Conservation (phyloP, 345 rosid genomes). For the Gynandropsis gynandra region DNA sequence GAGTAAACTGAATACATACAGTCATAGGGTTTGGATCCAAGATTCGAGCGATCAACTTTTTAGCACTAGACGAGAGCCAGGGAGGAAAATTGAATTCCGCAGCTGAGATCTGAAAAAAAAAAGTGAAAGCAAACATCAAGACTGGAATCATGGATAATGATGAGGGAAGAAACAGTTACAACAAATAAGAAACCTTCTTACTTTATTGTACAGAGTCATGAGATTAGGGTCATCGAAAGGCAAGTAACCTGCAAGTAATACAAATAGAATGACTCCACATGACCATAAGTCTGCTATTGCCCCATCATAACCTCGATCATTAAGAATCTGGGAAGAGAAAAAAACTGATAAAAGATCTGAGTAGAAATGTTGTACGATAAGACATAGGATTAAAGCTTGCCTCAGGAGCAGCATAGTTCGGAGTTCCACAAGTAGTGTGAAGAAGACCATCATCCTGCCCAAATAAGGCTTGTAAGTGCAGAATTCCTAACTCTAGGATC, state of each 20-base stretch:
- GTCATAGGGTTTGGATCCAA: slow-evolving; percentile 89
- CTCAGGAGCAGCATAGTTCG: slow-evolving; percentile 93
- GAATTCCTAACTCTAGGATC: neutral
- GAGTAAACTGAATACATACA: slow-evolving; percentile 38
- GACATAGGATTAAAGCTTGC: slow-evolving; percentile 34
- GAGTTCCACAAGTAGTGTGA: slow-evolving; percentile 62
- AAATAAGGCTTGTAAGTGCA: slow-evolving; percentile 7
- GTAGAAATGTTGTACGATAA: slow-evolving; percentile 10
- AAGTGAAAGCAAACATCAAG: slow-evolving; percentile 13
- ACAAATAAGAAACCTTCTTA: slow-evolving; percentile 43
- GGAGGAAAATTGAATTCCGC: slow-evolving; percentile 85
- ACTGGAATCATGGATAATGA: slow-evolving; percentile 14
- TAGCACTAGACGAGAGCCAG: slow-evolving; percentile 77
- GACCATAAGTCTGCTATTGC: slow-evolving; percentile 90
- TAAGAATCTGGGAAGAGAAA: slow-evolving; percentile 55
- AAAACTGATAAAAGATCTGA: slow-evolving; percentile 6
- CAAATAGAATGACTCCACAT: slow-evolving; percentile 96
- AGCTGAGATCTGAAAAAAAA: slow-evolving; percentile 63
- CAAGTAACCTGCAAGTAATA: slow-evolving; percentile 80
- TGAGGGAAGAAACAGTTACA: slow-evolving; percentile 11
- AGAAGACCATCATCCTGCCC: slow-evolving; percentile 67
- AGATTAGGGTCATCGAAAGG: slow-evolving; percentile 92
- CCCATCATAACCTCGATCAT: slow-evolving; percentile 78
- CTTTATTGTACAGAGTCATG: slow-evolving; percentile 67
- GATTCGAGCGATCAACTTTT: slow-evolving; percentile 69